phyloP scores from a whole-genome alignment of 208 protist genomes.

The Lotmaria passim region DNA sequence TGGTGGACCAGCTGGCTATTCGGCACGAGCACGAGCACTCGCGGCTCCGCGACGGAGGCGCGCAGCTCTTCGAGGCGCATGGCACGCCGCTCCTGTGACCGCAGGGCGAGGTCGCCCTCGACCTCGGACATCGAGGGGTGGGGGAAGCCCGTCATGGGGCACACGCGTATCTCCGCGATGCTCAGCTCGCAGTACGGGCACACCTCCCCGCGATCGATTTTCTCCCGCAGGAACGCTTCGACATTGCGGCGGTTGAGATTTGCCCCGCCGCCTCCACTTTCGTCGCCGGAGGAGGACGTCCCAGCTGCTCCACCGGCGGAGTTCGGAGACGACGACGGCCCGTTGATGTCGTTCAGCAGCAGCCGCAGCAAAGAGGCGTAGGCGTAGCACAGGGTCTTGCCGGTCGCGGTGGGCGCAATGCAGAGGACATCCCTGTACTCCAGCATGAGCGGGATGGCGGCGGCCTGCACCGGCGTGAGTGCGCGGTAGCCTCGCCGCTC shows the following conservation, averaged over 20 bases:
- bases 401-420: conserved; percentile 87
- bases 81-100: conserved; percentile 34
- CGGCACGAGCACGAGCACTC: conserved; percentile 75
- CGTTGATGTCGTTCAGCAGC: conserved; percentile 39
- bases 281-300: background rate
- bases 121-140: conserved; percentile 49
- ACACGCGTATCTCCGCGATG: conserved; percentile 49
- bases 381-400: conserved; percentile 93
- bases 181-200: conserved; percentile 87
- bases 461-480: conserved; percentile 67
- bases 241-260: conserved; percentile 51
- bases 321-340: background rate
- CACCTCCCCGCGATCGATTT: conserved; percentile 71
- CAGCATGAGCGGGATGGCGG: conserved; percentile 60
- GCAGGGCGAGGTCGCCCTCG: conserved; percentile 20
- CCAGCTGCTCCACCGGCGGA: background rate
- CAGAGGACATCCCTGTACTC: conserved; percentile 85
- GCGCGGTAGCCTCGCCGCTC: conserved; percentile 37
- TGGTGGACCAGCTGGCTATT: conserved; percentile 74
- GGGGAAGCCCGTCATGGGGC: conserved; percentile 75
- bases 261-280: conserved; percentile 9
- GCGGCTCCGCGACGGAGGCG: conserved; percentile 58
- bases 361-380: conserved; percentile 82
- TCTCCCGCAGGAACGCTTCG: conserved; percentile 62
- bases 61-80: conserved; percentile 55